Conservation (phyloP, 148 eudicot genomes). For the Tetragonia tetragonoides region DNA sequence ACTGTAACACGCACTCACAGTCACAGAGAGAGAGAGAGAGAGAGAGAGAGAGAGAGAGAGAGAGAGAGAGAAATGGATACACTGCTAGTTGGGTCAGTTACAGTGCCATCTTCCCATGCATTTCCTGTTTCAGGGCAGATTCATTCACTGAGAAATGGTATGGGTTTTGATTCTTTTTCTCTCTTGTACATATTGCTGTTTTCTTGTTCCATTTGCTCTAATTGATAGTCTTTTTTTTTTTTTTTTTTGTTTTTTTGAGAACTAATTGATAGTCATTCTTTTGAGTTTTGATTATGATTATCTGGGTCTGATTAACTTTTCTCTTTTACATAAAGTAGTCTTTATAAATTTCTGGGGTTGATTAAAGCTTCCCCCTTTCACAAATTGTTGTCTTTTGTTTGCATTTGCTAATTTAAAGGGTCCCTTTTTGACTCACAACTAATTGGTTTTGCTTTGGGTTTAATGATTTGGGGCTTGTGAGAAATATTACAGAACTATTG, state of each 20-base stretch:
- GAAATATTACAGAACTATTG: not conserved
- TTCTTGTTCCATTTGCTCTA: not conserved
- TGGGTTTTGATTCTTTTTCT: not conserved
- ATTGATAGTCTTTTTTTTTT: not conserved
- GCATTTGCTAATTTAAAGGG: too few relatives aligned
- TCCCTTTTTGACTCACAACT: not conserved
- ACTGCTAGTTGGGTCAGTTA: conserved; percentile 24
- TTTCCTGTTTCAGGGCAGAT: conserved; percentile 18
- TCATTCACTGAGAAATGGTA: conserved; percentile 20
- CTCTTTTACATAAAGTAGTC: not conserved
- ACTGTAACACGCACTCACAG: not conserved
- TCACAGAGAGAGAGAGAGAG: not conserved
- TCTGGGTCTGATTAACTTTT: not conserved
- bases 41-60: not conserved
- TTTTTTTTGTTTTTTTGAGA: conserved; percentile 1
- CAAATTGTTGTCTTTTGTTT: too few relatives aligned
- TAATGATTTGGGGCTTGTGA: not conserved
- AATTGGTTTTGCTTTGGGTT: not conserved
- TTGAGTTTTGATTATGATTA: too few relatives aligned
- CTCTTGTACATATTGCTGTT: not conserved
- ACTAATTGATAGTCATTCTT: too few relatives aligned
- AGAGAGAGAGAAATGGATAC: conserved; percentile 28
- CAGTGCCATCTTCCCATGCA: conserved; percentile 11
- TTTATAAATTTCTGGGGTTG: too few relatives aligned
- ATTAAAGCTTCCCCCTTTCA: too few relatives aligned